phyloP scores from a whole-genome alignment of 2,329 filamentous ascomycete genomes.

The Nakataea oryzae region DNA sequence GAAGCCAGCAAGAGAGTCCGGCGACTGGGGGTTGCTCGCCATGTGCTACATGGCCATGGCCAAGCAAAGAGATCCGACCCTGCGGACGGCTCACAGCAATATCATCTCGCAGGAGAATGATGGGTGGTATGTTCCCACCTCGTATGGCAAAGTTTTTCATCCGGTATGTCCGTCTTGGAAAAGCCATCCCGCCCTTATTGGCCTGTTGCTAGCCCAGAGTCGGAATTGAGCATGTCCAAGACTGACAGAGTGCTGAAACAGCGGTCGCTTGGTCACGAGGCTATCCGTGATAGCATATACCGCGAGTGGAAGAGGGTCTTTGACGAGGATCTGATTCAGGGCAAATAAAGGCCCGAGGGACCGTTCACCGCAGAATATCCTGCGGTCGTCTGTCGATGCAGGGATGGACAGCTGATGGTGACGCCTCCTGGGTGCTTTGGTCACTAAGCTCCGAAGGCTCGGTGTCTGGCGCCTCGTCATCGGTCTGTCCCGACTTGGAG shows the following conservation, averaged over 20 bases:
- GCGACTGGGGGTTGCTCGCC: constrained; percentile 31
- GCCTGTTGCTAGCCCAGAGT: not conserved
- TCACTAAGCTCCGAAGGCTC: not conserved
- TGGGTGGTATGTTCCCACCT: constrained; percentile 36
- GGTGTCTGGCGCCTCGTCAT: not conserved
- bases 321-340: not conserved
- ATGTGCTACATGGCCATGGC: constrained; percentile 33
- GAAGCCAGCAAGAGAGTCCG: constrained; percentile 18
- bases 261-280: constrained; percentile 2
- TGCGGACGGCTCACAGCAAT: constrained; percentile 18
- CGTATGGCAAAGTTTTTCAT: constrained; percentile 34
- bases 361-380: not conserved
- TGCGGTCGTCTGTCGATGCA: not conserved
- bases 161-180: constrained; percentile 18
- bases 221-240: not conserved
- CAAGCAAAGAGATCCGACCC: constrained; percentile 20
- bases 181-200: not conserved
- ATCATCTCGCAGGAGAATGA: constrained; percentile 18
- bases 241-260: not conserved
- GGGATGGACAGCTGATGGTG: too few relatives aligned
- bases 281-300: constrained; percentile 1
- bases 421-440: not conserved
- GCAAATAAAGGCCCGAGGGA: not conserved
- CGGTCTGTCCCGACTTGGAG: not conserved
- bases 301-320: not conserved